Base-by-base conservation (phyloP, 371 early-diverging fungal species). In the Syncephalastrum sp. region DNA sequence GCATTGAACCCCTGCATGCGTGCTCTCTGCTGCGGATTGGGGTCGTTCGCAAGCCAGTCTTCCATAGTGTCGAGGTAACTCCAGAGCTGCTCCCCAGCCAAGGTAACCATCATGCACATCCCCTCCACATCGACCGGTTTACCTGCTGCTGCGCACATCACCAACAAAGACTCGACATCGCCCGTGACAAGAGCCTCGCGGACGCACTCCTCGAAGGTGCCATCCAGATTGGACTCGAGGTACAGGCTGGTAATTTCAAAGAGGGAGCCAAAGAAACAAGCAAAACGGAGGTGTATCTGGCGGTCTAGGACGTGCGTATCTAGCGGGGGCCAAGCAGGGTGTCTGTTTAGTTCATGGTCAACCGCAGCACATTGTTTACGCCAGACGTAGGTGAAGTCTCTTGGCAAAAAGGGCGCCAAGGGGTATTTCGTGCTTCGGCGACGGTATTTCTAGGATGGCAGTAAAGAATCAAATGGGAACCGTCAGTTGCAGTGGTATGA, bases 351-450 rank as follows among this genome's bases (percentile, higher is more conserved):
- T 4, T 15, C 38, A 33, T 33, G 38, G 38, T 33, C 38, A 10
- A 33, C 8, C 24, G 58, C 47, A n/a, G 61, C 50, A 53, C 80
- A 79, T 42, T 79, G 68, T 4, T 19, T 27, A 25, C 80, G 62
- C 80, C 80, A 79, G 15, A 74, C 49, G 50, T 53, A 64, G 5
- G 72, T 70, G 53, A 66, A 79, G 19, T 71, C 72, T 60, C 80
- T 60, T 25, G 80, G 80, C 29, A 80, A 55, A 65, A 80, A 80
- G 0, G 80, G 80, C 3, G 80, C 80, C 21, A 76, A 51, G 3
- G 80, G 80, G 53, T 69, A 59, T 50, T 73, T 76, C 1, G 80
- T 80, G 42, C 75, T 76, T 56, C 80, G 65, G 42, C 80, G 50
- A 42, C 77, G 67, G 47, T 76, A 80, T 80, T 75, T 80, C 75